These are phyloP conservation scores for Arthrobotrys sinensis DNA, from an alignment of 2,329 filamentous ascomycete genomes.

Conservation along the genomic window DNA sequence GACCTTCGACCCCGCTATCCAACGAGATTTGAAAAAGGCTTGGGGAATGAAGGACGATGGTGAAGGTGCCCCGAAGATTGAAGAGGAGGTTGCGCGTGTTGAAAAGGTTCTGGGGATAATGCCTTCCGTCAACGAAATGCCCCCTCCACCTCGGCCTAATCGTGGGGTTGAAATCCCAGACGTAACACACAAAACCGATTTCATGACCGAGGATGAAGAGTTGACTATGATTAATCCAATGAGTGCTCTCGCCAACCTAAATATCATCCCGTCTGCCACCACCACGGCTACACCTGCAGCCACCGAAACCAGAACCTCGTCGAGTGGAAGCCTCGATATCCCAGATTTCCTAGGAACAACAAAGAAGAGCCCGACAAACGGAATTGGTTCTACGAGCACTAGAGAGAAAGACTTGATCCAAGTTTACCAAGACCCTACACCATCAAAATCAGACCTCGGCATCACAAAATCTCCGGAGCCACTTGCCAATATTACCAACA, in stretches of 20 bases:
- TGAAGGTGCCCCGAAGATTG: slow-evolving; percentile 61
- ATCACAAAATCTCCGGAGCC: slow-evolving; percentile 39
- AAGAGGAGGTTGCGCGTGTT: slow-evolving; percentile 65
- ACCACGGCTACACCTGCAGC: slow-evolving; percentile 35
- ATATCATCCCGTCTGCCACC: slow-evolving; percentile 21
- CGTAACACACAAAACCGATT: slow-evolving; percentile 56
- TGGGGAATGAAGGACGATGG: slow-evolving; percentile 63
- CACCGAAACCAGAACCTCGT: slow-evolving; percentile 25
- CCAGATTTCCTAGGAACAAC: slow-evolving; percentile 50
- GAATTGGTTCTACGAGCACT: slow-evolving; percentile 17
- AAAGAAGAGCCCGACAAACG: slow-evolving; percentile 40
- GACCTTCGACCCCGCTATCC: slow-evolving; percentile 63
- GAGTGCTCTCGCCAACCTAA: slow-evolving; percentile 56
- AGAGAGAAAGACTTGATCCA: slow-evolving; percentile 62
- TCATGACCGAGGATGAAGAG: slow-evolving; percentile 63
- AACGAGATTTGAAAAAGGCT: slow-evolving; percentile 63
- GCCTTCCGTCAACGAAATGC: slow-evolving; percentile 61
- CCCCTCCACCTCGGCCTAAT: slow-evolving; percentile 60
- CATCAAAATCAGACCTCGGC: slow-evolving; percentile 26
- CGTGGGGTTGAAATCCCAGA: slow-evolving; percentile 57
- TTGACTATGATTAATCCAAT: slow-evolving; percentile 64
- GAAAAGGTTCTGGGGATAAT: slow-evolving; percentile 64
- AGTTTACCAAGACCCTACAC: slow-evolving; percentile 66
- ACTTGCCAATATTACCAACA: slow-evolving; percentile 55
- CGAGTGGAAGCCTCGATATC: slow-evolving; percentile 46